Evolutionary conservation across 2,329 filamentous ascomycete species (phyloP).

Genomic region (Microsporum ferrugineum): DNA sequence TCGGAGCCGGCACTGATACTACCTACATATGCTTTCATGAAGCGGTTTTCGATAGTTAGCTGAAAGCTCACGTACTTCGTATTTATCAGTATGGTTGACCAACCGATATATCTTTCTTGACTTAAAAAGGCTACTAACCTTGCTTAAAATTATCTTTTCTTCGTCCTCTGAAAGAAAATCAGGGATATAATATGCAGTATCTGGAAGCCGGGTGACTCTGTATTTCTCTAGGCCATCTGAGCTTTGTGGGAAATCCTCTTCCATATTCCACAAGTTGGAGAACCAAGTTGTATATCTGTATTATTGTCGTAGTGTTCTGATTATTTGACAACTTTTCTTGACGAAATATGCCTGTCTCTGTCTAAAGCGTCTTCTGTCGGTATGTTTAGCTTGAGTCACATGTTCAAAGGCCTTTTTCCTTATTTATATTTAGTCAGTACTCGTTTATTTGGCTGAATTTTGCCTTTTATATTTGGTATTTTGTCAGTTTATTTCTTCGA

Average conservation of each 20-base stretch:
- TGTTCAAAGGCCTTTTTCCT: too few relatives aligned
- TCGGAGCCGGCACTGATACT: constrained; percentile 54
- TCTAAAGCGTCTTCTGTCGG: too few relatives aligned
- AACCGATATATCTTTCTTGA: neutral
- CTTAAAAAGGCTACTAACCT: constrained; percentile 39
- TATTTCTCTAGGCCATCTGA: constrained; percentile 13
- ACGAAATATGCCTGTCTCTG: too few relatives aligned
- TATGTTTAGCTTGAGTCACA: too few relatives aligned
- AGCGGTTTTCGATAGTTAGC: neutral
- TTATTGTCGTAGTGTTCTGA: neutral
- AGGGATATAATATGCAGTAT: constrained; percentile 66
- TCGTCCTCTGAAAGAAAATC: constrained; percentile 71
- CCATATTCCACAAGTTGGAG: neutral
- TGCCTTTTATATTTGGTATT: too few relatives aligned
- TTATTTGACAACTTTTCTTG: neutral
- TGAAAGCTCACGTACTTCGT: neutral
- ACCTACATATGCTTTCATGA: constrained; percentile 27
- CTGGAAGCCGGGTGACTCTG: constrained; percentile 24
- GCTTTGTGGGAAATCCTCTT: neutral
- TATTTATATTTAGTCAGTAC: too few relatives aligned
- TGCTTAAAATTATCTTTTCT: constrained; percentile 58
- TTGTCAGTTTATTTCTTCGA: too few relatives aligned
- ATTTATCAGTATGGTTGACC: neutral
- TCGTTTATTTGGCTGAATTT: too few relatives aligned
- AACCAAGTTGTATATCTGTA: neutral